A percentile compares a stretch with the other conserved stretches of the same genome.
Evolutionary conservation across 305 asterid genomes (phyloP).

Genomic region (Fraxinus albicans): DNA sequence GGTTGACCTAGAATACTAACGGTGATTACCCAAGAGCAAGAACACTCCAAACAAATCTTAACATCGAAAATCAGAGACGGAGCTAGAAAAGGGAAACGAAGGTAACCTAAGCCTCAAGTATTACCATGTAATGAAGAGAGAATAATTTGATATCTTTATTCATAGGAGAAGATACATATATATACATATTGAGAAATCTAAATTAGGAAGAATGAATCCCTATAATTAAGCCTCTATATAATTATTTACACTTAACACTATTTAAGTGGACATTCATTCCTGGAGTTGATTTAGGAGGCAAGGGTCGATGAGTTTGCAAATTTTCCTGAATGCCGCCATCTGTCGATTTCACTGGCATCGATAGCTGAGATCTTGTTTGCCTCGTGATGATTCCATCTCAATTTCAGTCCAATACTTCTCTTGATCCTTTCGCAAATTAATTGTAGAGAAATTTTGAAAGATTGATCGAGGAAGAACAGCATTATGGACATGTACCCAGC

Average conservation of each 20-base stretch:
- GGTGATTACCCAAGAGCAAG: too few species aligned
- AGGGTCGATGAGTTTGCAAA: background rate
- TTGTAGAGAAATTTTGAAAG: constrained; percentile 43
- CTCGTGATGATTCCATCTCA: constrained; percentile 28
- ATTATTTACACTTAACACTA: background rate
- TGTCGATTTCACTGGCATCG: constrained; percentile 16
- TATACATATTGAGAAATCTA: too few species aligned
- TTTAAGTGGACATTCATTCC: constrained; percentile 9
- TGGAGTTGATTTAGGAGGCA: background rate
- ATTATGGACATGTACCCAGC: constrained; percentile 40
- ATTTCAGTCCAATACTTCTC: constrained; percentile 30
- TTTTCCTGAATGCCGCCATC: background rate
- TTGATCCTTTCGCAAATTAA: constrained; percentile 31
- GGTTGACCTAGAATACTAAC: too few species aligned
- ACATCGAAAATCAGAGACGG: too few species aligned
- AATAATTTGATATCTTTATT: too few species aligned
- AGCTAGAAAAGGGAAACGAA: too few species aligned
- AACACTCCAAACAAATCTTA: too few species aligned
- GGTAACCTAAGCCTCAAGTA: too few species aligned
- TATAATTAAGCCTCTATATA: too few species aligned
- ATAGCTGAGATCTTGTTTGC: constrained; percentile 12
- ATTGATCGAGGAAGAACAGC: constrained; percentile 38
- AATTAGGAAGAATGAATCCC: too few species aligned
- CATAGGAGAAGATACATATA: too few species aligned
- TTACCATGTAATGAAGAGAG: too few species aligned